Base-by-base conservation (phyloP, 192 early-diverging fungal genomes). In the Jimgerdemannia lactiflua region DNA sequence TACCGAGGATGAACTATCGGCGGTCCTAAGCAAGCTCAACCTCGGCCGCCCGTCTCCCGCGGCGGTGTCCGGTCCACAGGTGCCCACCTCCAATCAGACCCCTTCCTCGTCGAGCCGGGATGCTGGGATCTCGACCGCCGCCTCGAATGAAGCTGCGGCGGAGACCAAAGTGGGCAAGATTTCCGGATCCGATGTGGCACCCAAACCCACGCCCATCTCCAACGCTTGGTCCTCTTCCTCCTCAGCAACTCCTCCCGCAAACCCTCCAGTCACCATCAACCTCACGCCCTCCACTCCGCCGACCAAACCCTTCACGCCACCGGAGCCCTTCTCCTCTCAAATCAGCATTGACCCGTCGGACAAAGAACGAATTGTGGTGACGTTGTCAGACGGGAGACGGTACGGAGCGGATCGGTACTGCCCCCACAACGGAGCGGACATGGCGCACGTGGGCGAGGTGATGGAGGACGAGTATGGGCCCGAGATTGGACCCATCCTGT, bases 331-430 rank as follows among this genome's bases (percentile, higher is more conserved):
- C 49, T 59, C 49, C 14, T 59, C 49, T 2, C 6, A 59, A 59
- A 59, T 59, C 2, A 59, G 8, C 49, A 59, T 59, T 14, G 49
- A 59, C 49, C 49, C 49, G 49, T 59, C 49, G 49, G 49, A 59
- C 49, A 14, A 59, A 59, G 77, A 79, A 0, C 74, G 78, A 6
- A 71, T 82, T 19, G 54, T 82, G 2, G 69, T 82, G 8, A 82
- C 81, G 11, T 72, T 82, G 18, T 72, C 81, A 3, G 65, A 74
- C 70, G 81, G 81, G 18, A 76, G 63, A 71, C 68, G 76, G 63
- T 82, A 76, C 41, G 67, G 69, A 41, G 75, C 77, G 9, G 81
- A 82, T 69, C 74, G 81, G 39, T 82, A 82, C 64, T 82, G 81
- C 49, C 77, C 81, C 42, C 81, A 82, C 71, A 77, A 71, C 59